Evolutionary conservation across 495 filamentous ascomycete genomes (phyloP).

Genomic region (Aspergillus affinis): DNA sequence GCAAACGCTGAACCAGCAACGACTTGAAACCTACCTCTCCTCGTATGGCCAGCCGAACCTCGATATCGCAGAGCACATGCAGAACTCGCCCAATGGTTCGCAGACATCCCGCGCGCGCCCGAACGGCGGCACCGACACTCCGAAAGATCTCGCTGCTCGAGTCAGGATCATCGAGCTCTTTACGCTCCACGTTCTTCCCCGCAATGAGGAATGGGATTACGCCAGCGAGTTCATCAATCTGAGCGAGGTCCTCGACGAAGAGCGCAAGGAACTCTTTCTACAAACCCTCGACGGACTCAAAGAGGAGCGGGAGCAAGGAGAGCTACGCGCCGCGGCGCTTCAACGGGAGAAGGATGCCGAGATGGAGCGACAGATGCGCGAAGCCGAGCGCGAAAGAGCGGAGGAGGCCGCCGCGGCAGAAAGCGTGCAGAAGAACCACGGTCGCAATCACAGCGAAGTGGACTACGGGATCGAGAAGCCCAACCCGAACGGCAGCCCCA

Average conservation of each 20-base stretch:
- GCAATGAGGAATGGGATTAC: conserved; percentile 94
- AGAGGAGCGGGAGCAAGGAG: conserved; percentile 72
- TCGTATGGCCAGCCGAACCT: conserved; percentile 68
- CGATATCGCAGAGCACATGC: conserved; percentile 61
- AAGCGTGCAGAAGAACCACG: conserved; percentile 45
- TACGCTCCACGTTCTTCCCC: conserved; percentile 84
- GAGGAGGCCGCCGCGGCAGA: conserved; percentile 54
- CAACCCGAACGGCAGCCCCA: conserved; percentile 35
- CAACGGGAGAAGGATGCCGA: conserved; percentile 63
- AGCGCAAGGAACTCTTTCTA: conserved; percentile 81
- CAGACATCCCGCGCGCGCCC: conserved; percentile 31
- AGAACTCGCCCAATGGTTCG: conserved; percentile 27
- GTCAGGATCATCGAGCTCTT: conserved; percentile 93
- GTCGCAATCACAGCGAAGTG: conserved; percentile 51
- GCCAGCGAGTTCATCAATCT: conserved; percentile 83
- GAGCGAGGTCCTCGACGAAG: conserved; percentile 85
- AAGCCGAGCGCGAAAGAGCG: conserved; percentile 59
- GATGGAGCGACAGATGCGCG: conserved; percentile 51
- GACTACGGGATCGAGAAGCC: conserved; percentile 56
- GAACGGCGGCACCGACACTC: conserved; percentile 67
- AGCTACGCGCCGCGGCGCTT: conserved; percentile 61
- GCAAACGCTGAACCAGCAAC: conserved; percentile 79
- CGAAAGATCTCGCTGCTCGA: conserved; percentile 70
- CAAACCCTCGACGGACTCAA: conserved; percentile 61
- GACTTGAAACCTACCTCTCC: conserved; percentile 87